A percentile compares a stretch with the other conserved stretches of the same genome.
Conservation (phyloP, 2,329 filamentous ascomycete genomes). For the Huntiella omanensis region DNA sequence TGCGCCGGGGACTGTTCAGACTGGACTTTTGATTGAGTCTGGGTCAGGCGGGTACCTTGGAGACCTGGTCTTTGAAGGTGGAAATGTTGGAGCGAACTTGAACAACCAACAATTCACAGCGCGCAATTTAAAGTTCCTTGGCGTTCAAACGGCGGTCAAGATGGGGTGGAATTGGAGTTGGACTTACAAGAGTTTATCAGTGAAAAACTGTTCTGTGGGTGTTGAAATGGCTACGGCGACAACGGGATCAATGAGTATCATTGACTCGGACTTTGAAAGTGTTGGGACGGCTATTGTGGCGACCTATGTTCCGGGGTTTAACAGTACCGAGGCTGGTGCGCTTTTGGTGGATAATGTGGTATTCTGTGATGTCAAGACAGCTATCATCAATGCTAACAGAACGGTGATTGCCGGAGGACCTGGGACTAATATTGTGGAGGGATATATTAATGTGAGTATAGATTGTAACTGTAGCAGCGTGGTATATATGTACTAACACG, state of each 20-base stretch:
- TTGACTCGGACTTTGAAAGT: conserved; percentile 49
- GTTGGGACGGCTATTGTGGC: conserved; percentile 6
- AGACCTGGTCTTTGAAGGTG: conserved; percentile 53
- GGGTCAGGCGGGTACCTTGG: conserved; percentile 48
- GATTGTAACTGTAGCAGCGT: background rate
- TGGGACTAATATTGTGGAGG: conserved; percentile 16
- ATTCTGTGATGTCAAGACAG: conserved; percentile 18
- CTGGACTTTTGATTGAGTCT: conserved; percentile 43
- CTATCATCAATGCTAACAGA: conserved; percentile 22
- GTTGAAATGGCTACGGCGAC: conserved; percentile 45
- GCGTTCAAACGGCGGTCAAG: conserved; percentile 45
- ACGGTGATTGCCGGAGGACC: conserved; percentile 20
- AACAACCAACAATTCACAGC: conserved; percentile 58
- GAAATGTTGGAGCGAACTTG: conserved; percentile 35
- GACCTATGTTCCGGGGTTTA: conserved; percentile 28
- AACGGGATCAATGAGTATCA: conserved; percentile 55
- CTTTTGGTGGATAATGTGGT: conserved; percentile 30
- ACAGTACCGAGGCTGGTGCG: conserved; percentile 32
- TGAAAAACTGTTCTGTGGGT: conserved; percentile 45
- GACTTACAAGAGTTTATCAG: conserved; percentile 47
- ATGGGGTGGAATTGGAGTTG: conserved; percentile 65
- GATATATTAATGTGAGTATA: conserved; percentile 12
- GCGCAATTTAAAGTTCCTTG: conserved; percentile 46
- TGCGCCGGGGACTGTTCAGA: conserved; percentile 27
- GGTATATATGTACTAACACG: background rate